These are phyloP conservation scores for Sedum album DNA, from an alignment of 164 flowering plant genomes.

Conservation along the genomic window DNA sequence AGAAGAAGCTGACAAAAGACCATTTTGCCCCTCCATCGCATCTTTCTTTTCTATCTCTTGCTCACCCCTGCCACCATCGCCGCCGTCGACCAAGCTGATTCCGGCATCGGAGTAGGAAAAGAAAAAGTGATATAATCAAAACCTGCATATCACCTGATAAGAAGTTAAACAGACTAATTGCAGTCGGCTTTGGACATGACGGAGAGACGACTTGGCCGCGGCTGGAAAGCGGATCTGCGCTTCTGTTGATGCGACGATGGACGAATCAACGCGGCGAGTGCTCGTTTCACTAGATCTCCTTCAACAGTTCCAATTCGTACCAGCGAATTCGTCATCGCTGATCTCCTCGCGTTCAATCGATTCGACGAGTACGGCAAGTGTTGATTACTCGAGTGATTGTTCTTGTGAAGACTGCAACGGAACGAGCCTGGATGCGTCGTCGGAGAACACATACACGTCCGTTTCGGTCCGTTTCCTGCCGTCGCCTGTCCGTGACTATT, in stretches of 20 bases:
- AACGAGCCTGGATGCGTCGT: constrained; percentile 50
- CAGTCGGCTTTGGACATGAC: constrained; percentile 25
- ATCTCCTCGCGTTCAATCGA: constrained; percentile 30
- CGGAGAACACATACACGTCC: constrained; percentile 49
- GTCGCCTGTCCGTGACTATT: background rate
- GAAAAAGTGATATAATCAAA: constrained; percentile 5
- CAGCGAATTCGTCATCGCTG: constrained; percentile 44
- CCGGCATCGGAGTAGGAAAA: constrained; percentile 7
- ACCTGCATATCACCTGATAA: constrained; percentile 8
- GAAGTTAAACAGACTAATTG: background rate
- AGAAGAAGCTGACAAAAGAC: background rate
- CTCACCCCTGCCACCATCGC: background rate
- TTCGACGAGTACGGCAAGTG: constrained; percentile 15
- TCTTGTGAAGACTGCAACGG: constrained; percentile 39
- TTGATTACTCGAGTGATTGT: background rate
- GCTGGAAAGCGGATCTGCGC: constrained; percentile 34
- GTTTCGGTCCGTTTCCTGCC: constrained; percentile 13
- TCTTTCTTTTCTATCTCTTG: background rate
- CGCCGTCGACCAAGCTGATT: background rate
- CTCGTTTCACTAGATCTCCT: constrained; percentile 37
- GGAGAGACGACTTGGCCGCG: constrained; percentile 43
- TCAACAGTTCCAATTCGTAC: constrained; percentile 39
- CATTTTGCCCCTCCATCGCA: background rate
- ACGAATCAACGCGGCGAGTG: constrained; percentile 33
- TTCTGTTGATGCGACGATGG: constrained; percentile 54